Evolutionary conservation across 2,329 filamentous ascomycete genomes (phyloP), one percentile per base, ranked within the genome.

Genomic region (Ceratocystis papillata): DNA sequence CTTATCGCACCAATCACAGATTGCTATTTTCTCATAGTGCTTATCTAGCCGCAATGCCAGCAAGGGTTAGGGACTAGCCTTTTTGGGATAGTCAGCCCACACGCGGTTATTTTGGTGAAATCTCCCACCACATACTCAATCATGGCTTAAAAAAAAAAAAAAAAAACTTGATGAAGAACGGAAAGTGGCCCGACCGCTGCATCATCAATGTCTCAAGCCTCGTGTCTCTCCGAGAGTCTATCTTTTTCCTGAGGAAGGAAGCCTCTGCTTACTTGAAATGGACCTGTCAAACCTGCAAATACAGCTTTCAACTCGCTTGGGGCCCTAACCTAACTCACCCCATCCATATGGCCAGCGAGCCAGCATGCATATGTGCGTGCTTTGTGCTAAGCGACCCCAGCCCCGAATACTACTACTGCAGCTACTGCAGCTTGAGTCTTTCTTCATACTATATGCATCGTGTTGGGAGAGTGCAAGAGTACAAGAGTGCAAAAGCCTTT

Each of bases 1-100:
- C 60, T 62, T 62, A 62, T 62, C 60, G 45, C 41, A 41, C 60
- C 41, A 62, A 62, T 48, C 60, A 48, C 12, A 48, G 10, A 1
- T 1, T 4, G 2, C 1, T 22, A 0, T 10, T 46, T 1, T 8
- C 44, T 48, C 33, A 37, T 1, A 17, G 15, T 4, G 1, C 60
- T 62, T 62, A 62, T 62, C 60, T 62, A 30, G 45, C 22, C 60
- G 60, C 60, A 62, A 10, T 12, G 7, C 44, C 25, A 30, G 41
- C 60, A 62, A 15, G 60, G 41, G 45, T 48, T 62, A 22, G 41
- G 45, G 17, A 17, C 10, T 45, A 46, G 41, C 22, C 25, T n/a
- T 33, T 55, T 57, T 59, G 25, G 55, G 28, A 5, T 37, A 59
- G n/a, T 25, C 25, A 37, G 55, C 28, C 55, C 48, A n/a, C 48